Evolutionary conservation across 768 basidiomycete genomes (phyloP).

Genomic region (Trichaptum fuscoviolaceum): DNA sequence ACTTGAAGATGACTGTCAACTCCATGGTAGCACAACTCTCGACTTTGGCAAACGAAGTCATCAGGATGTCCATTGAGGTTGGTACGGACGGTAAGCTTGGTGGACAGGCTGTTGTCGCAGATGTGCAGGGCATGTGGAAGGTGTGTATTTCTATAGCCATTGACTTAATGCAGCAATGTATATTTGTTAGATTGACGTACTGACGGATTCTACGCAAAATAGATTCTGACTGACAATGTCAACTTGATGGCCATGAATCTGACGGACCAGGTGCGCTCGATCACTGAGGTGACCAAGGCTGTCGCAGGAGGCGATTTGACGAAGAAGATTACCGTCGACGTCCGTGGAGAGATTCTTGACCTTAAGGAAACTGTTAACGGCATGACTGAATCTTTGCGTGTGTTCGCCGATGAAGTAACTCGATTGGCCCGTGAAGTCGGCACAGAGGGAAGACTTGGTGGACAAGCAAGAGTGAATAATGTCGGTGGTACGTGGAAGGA

Average conservation of each 20-base stretch:
- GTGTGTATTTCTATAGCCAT: constrained; percentile 32
- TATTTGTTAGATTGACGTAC: constrained; percentile 17
- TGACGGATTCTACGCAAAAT: neutral
- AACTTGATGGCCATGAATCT: constrained; percentile 88
- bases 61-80: constrained; percentile 86
- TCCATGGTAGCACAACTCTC: constrained; percentile 71
- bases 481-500: constrained; percentile 98
- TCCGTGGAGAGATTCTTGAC: constrained; percentile 87
- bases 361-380: constrained; percentile 90
- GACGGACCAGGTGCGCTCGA: constrained; percentile 88
- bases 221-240: constrained; percentile 72
- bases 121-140: constrained; percentile 94
- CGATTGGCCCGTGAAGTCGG: constrained; percentile 95
- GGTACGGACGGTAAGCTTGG: constrained; percentile 92
- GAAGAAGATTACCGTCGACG: constrained; percentile 89
- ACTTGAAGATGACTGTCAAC: constrained; percentile 76
- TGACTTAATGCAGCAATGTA: constrained; percentile 12
- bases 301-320: constrained; percentile 91
- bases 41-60: constrained; percentile 78
- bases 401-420: constrained; percentile 80
- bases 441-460: constrained; percentile 91
- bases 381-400: constrained; percentile 85
- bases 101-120: constrained; percentile 88
- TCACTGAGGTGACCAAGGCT: constrained; percentile 91
- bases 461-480: constrained; percentile 89